Evolutionary conservation across 257 asterid genomes (phyloP), one percentile per base, ranked within the genome.

Genomic region (Scutellaria galericulata): DNA sequence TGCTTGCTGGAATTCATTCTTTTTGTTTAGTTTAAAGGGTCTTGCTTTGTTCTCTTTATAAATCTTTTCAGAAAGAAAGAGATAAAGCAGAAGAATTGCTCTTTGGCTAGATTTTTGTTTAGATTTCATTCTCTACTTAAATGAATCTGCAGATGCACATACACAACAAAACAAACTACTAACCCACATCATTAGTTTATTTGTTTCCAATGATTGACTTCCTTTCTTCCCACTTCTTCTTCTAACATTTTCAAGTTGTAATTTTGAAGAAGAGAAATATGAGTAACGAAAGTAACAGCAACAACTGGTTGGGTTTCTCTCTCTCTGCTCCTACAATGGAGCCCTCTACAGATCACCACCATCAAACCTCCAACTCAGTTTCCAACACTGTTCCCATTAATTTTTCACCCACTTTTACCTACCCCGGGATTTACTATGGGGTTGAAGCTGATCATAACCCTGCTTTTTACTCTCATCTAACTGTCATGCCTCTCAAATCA

Each of bases 1-100:
- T 86, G 82, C 88, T 86, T 77, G 91, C 89, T 86, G 94, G 76
- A 87, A 80, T 91, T 92, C 97, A 87, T 93, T 90, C 96, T 87
- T 86, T 90, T 89, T 93, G 97, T 87, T 90, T 86, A 83, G 88
- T 88, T 90, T 87, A 87, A 88, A 86, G 84, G 79, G 68, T 61
- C 64, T 80, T 80, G 79, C 86, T 84, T 87, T 85, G 79, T 75
- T 86, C 86, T 81, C 91, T 82, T 86, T 81, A 75, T 37, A 73
- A 81, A 81, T 81, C 87, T 81, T 85, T 87, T 82, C 72, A 77
- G 69, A 70, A 54, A 73, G 65, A 78, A 74, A 79, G 75, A 68
- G 62, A 71, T 64, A 78, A 72, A 79, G 75, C 70, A 76, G 71
- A 72, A 80, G 80, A 78, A n/a, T 76, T 65, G 69, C 66, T 78